Evolutionary conservation across 2,329 filamentous ascomycete genomes (phyloP).

Genomic region (Trichoderma sp.): DNA sequence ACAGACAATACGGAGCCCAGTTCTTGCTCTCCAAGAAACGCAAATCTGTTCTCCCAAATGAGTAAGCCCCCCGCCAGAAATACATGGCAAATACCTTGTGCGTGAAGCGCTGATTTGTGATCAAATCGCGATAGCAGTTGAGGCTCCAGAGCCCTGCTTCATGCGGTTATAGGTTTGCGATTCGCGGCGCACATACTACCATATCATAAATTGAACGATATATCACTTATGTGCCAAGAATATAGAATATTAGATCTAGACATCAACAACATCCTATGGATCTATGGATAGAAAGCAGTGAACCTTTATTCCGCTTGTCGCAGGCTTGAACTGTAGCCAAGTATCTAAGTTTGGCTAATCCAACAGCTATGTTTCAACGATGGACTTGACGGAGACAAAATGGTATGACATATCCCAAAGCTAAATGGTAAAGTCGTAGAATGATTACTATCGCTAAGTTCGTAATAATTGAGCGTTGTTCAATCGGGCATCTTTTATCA

Average conservation of each 20-base stretch:
- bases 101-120: background rate
- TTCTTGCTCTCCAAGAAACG: background rate
- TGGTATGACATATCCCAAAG: background rate
- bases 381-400: background rate
- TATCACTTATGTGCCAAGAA: background rate
- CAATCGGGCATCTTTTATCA: background rate
- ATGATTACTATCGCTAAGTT: background rate
- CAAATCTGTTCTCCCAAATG: background rate
- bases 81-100: background rate
- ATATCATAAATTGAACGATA: background rate
- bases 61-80: too few relatives aligned
- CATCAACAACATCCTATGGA: background rate
- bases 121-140: background rate
- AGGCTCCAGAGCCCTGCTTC: too few relatives aligned
- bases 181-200: too few relatives aligned
- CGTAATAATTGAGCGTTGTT: background rate
- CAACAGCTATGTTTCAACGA: background rate
- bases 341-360: background rate
- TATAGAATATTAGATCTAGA: background rate
- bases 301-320: background rate
- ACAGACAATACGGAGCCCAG: background rate
- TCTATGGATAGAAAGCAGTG: background rate
- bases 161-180: too few relatives aligned
- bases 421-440: background rate
- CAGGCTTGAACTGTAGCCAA: background rate